These are phyloP conservation scores for Amylocarpus encephaloides DNA, from an alignment of 2,329 filamentous ascomycete genomes.

Conservation along the genomic window DNA sequence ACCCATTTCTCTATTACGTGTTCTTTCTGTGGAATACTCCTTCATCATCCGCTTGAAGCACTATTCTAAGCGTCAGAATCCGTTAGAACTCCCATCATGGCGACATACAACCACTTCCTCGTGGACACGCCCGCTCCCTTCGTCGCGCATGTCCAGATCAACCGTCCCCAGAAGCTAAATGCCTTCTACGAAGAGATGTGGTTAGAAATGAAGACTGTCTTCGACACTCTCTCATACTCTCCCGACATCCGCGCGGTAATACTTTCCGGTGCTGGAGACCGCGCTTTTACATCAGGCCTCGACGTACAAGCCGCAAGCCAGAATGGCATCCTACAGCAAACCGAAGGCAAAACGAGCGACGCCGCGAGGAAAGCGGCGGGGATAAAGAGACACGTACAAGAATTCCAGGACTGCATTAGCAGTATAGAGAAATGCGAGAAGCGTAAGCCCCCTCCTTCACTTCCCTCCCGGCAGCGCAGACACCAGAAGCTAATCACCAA, in stretches of 20 bases:
- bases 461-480: not conserved
- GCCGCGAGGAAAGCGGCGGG: conserved; percentile 55
- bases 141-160: conserved; percentile 89
- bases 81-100: conserved; percentile 8
- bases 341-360: conserved; percentile 39
- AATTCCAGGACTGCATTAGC: conserved; percentile 75
- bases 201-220: conserved; percentile 69
- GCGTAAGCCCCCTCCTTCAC: conserved; percentile 43
- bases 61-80: too few relatives aligned
- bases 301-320: conserved; percentile 68
- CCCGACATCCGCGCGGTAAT: conserved; percentile 69
- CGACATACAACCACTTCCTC: conserved; percentile 38
- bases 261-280: conserved; percentile 72
- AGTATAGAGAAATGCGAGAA: conserved; percentile 84
- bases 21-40: too few relatives aligned
- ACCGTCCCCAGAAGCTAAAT: conserved; percentile 80
- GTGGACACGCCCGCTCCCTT: conserved; percentile 64
- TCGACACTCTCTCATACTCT: conserved; percentile 65
- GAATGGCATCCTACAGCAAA: conserved; percentile 38
- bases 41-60: too few relatives aligned
- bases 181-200: conserved; percentile 82
- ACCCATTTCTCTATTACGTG: too few relatives aligned
- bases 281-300: conserved; percentile 79
- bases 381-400: conserved; percentile 62
- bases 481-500: not conserved